These are phyloP conservation scores for Centaurea solstitialis DNA, from an alignment of 129 eudicot species.

Conservation along the genomic window DNA sequence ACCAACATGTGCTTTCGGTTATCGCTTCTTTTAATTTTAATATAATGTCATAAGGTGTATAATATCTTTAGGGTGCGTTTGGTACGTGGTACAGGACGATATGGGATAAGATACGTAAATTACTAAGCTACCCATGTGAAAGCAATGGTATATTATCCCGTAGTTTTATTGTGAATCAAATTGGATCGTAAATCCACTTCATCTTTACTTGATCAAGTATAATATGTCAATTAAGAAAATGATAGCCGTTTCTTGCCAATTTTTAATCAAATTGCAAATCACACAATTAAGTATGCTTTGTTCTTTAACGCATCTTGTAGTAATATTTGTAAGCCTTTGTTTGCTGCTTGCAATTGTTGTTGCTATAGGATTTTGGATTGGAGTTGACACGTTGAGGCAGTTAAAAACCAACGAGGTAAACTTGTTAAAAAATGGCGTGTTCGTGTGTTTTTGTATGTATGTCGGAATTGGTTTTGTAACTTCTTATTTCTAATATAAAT, in stretches of 20 bases:
- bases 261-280: background rate
- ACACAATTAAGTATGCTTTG: background rate
- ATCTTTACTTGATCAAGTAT: background rate
- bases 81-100: too few relatives aligned
- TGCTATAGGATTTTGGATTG: background rate
- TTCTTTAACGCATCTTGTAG: background rate
- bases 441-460: background rate
- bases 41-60: constrained; percentile 2
- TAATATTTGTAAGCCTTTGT: background rate
- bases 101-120: background rate
- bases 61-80: background rate
- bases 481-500: background rate
- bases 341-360: background rate
- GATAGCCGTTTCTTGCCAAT: background rate
- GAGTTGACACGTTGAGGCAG: constrained; percentile 3
- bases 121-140: background rate
- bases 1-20: constrained; percentile 1
- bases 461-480: background rate
- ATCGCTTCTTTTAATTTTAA: constrained; percentile 3
- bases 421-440: background rate
- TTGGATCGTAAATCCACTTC: background rate
- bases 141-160: background rate
- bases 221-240: background rate
- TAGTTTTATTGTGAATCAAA: background rate
- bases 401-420: background rate